Evolutionary conservation across 345 rosid genomes (phyloP), one percentile per base, ranked within the genome.

Genomic region (Hevea brasiliensis): DNA sequence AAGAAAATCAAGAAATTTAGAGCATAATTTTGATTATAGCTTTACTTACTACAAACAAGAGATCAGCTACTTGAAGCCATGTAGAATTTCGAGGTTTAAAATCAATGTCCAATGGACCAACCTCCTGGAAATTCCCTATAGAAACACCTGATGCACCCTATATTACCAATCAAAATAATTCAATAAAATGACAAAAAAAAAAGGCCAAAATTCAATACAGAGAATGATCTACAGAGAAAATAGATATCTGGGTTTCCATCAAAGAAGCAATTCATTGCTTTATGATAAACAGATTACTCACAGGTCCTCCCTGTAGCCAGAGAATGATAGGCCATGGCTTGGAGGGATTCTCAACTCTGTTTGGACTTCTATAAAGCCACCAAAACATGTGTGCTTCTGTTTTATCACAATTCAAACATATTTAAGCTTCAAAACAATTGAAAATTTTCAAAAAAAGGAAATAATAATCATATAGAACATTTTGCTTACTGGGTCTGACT

Each of bases 221-320:
- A 44, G 47, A 7, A 20, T 66, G 53, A 64, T 12, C 42, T 42
- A 9, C 1, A 21, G 42, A 21, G 32, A 23, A 42, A 41, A 64
- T 6, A 29, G 15, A 10, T 3, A n/a, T 64, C 32, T 26, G 14
- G 37, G 56, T 45, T 65, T 65, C 45, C 32, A 65, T 44, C 3
- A 35, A 1, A 32, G n/a, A 32, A 8, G 6, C 4, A 26, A 24
- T 11, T 57, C n/a, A 15, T 50, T 18, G n/a, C 5, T 50, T 50
- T 50, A n/a, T n/a, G n/a, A n/a, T n/a, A n/a, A n/a, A n/a, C n/a
- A 27, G 6, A 65, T n/a, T 14, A 85, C 96, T 87, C 65, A 94
- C 97, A 67, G 98, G 98, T 75, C 98, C 98, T 65, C 98, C 98
- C 76, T 94, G 98, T 72, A 94, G 72, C 98, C 98, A 94, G 45